phyloP scores from a whole-genome alignment of 202 grass and related monocot species.

The Elaeis oleifera region DNA sequence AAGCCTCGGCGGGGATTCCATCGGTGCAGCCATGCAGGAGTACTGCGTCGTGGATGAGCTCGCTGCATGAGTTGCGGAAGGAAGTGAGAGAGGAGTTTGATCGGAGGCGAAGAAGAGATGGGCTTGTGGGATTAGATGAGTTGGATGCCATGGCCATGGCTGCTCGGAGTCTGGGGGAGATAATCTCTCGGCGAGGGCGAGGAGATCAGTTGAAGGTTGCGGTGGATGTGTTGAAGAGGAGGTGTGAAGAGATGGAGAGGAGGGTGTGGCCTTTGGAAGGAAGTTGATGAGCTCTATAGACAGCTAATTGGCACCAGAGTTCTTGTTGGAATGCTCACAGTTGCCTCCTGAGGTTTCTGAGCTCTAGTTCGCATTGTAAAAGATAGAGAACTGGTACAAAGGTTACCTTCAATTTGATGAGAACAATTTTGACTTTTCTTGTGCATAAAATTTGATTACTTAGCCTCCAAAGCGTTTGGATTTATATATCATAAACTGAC shows the following conservation, averaged over 20 bases:
- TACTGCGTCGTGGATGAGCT: constrained; percentile 36
- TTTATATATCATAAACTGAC: no score
- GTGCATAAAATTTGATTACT: no score
- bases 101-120: constrained; percentile 49
- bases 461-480: no score
- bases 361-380: no score
- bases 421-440: no score
- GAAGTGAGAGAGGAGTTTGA: constrained; percentile 64
- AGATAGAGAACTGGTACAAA: no score
- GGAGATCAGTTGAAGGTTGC: background rate
- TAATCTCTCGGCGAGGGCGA: constrained; percentile 4
- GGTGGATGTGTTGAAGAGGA: constrained; percentile 16
- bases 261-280: constrained; percentile 34
- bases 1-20: constrained; percentile 30
- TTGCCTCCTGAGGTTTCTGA: constrained; percentile 4
- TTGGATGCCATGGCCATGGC: constrained; percentile 37
- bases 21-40: constrained; percentile 11
- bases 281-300: constrained; percentile 47
- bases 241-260: constrained; percentile 57
- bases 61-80: constrained; percentile 55
- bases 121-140: constrained; percentile 54
- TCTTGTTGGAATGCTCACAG: constrained; percentile 32
- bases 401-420: no score
- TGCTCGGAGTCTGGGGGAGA: constrained; percentile 16
- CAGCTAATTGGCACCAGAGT: constrained; percentile 52